Conservation (phyloP, 75 land plant genomes). For the Sequoiadendron giganteum region DNA sequence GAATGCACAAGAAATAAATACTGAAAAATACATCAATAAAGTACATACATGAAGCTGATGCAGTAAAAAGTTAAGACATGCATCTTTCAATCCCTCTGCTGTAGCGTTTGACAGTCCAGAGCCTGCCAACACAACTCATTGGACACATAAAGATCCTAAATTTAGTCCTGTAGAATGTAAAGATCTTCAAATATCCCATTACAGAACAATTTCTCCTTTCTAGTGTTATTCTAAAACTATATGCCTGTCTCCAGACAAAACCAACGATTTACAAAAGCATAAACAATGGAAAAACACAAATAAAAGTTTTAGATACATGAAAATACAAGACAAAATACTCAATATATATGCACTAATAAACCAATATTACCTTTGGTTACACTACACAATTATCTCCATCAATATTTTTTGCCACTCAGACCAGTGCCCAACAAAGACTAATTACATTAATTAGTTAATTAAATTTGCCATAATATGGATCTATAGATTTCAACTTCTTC, state of each 20-base stretch:
- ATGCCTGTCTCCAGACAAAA: background rate
- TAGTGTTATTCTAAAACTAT: background rate
- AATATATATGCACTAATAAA: background rate
- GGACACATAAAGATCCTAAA: background rate
- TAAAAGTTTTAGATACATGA: background rate
- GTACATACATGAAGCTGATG: conserved; percentile 45
- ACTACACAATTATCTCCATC: too few species aligned
- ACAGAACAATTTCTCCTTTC: background rate
- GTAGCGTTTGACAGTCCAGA: conserved; percentile 62
- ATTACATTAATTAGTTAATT: too few species aligned
- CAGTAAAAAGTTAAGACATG: conserved; percentile 61
- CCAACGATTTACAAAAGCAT: too few species aligned
- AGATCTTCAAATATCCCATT: background rate
- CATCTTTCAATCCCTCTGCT: conserved; percentile 38
- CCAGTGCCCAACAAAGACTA: too few species aligned
- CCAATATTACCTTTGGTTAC: background rate
- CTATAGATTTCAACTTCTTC: too few species aligned
- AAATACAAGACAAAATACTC: background rate
- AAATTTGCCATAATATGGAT: too few species aligned
- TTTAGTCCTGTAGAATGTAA: background rate
- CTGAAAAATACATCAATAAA: conserved; percentile 1
- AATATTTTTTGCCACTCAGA: too few species aligned
- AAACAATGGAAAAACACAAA: background rate
- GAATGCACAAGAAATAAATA: background rate
- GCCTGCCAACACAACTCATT: conserved; percentile 32